Evolutionary conservation across 805 yeast genomes (phyloP).

Genomic region (Peterozyma xylosa): DNA sequence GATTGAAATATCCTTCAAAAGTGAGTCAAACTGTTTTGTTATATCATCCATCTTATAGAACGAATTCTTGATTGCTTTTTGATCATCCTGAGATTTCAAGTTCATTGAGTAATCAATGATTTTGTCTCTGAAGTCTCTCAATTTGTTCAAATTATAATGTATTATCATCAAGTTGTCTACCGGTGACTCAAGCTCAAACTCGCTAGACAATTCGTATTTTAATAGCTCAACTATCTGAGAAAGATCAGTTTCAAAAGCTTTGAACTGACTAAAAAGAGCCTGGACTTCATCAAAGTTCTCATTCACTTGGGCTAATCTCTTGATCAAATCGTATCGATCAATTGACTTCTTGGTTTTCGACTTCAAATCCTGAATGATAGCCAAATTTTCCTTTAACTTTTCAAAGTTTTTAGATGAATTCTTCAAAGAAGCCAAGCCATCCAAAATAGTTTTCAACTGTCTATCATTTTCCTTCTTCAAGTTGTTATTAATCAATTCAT

Average conservation of each 20-base stretch:
- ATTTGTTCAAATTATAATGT: conserved; percentile 63
- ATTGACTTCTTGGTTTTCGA: conserved; percentile 53
- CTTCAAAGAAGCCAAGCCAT: conserved; percentile 29
- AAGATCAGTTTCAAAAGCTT: conserved; percentile 44
- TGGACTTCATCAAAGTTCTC: conserved; percentile 69
- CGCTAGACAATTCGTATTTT: conserved; percentile 34
- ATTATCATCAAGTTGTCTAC: conserved; percentile 53
- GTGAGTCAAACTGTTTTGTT: conserved; percentile 51
- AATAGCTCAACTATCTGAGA: conserved; percentile 45
- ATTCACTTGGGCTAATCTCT: conserved; percentile 58
- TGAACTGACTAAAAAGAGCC: conserved; percentile 54
- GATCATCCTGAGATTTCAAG: conserved; percentile 52
- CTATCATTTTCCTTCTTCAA: conserved; percentile 61
- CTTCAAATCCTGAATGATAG: conserved; percentile 39
- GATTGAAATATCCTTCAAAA: conserved; percentile 59
- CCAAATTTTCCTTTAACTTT: conserved; percentile 36
- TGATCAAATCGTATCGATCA: conserved; percentile 60
- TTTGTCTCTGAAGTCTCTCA: conserved; percentile 76
- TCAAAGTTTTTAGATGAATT: conserved; percentile 38
- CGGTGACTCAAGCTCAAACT: conserved; percentile 33
- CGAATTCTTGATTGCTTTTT: conserved; percentile 54
- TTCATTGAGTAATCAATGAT: conserved; percentile 43
- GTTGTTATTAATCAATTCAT: conserved; percentile 67
- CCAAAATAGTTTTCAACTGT: conserved; percentile 50
- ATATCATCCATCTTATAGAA: conserved; percentile 39